These are phyloP conservation scores for Solanum pinnatisectum DNA, from an alignment of 257 asterid species.

Conservation along the genomic window DNA sequence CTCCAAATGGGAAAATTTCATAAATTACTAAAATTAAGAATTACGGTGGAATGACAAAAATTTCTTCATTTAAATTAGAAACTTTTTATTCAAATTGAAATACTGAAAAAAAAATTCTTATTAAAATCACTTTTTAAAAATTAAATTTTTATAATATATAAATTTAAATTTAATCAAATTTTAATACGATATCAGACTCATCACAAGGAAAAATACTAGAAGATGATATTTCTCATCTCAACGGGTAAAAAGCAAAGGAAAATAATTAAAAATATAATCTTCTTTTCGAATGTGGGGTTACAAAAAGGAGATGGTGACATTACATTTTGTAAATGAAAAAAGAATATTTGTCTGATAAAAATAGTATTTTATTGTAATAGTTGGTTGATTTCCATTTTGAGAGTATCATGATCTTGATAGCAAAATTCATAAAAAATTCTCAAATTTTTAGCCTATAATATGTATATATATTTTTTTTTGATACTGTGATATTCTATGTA, in stretches of 20 bases:
- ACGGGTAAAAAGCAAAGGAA: neutral
- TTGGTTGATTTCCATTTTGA: neutral
- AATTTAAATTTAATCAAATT: too few species aligned
- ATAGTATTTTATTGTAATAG: neutral
- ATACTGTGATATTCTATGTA: neutral
- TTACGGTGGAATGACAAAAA: fast-evolving
- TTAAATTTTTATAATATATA: too few species aligned
- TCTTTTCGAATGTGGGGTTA: neutral
- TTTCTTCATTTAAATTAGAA: too few species aligned
- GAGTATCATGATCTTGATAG: neutral
- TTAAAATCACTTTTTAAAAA: fast-evolving
- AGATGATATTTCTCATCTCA: neutral
- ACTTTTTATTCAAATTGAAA: too few species aligned
- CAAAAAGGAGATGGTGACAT: neutral
- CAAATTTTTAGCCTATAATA: neutral
- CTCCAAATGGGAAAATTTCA: neutral
- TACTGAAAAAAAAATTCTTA: too few species aligned
- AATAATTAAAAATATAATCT: neutral
- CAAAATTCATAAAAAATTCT: neutral
- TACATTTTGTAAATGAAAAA: neutral
- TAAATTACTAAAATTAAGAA: neutral
- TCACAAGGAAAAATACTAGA: neutral
- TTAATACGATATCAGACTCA: too few species aligned
- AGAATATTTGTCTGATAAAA: neutral
- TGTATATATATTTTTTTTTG: too few species aligned